These are phyloP conservation scores for Alternaria sp. DNA, from an alignment of 2,329 filamentous ascomycete species.

Conservation along the genomic window DNA sequence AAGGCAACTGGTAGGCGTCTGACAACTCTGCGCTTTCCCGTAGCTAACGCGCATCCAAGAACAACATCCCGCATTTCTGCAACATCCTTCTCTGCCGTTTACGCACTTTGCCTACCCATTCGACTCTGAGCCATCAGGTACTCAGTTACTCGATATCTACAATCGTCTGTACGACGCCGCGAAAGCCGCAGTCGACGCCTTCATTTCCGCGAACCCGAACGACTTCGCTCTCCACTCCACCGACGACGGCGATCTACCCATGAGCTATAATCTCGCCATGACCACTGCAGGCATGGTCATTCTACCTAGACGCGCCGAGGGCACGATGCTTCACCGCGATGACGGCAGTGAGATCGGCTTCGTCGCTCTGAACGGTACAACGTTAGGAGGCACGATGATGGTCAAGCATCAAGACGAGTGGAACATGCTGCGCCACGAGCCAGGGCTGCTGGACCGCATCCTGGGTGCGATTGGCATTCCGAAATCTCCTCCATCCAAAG, in stretches of 20 bases:
- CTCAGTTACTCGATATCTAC: slow-evolving; percentile 45
- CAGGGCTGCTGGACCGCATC: slow-evolving; percentile 52
- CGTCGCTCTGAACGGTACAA: slow-evolving; percentile 63
- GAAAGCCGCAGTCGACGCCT: slow-evolving; percentile 46
- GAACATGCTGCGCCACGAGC: slow-evolving; percentile 54
- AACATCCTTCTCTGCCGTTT: slow-evolving; percentile 53
- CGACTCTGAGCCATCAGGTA: slow-evolving; percentile 48
- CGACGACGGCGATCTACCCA: slow-evolving; percentile 50
- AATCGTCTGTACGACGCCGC: slow-evolving; percentile 42
- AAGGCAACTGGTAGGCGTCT: slow-evolving; percentile 5
- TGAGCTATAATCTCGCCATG: slow-evolving; percentile 67
- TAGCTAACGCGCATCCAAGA: slow-evolving; percentile 16
- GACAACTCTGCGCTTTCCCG: neutral
- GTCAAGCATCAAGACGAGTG: slow-evolving; percentile 63
- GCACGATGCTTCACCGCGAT: slow-evolving; percentile 49
- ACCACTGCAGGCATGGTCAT: slow-evolving; percentile 62
- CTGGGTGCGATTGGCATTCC: slow-evolving; percentile 50
- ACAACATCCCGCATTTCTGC: slow-evolving; percentile 11
- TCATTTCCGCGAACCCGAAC: slow-evolving; percentile 48
- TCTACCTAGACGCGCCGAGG: slow-evolving; percentile 57
- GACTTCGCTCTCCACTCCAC: slow-evolving; percentile 31
- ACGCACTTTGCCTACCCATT: slow-evolving; percentile 56
- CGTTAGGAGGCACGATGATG: slow-evolving; percentile 65
- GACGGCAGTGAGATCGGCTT: slow-evolving; percentile 48
- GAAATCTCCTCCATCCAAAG: slow-evolving; percentile 5